These are phyloP conservation scores for Phialophora expanda DNA, from an alignment of 2,329 filamentous ascomycete genomes.

Conservation along the genomic window DNA sequence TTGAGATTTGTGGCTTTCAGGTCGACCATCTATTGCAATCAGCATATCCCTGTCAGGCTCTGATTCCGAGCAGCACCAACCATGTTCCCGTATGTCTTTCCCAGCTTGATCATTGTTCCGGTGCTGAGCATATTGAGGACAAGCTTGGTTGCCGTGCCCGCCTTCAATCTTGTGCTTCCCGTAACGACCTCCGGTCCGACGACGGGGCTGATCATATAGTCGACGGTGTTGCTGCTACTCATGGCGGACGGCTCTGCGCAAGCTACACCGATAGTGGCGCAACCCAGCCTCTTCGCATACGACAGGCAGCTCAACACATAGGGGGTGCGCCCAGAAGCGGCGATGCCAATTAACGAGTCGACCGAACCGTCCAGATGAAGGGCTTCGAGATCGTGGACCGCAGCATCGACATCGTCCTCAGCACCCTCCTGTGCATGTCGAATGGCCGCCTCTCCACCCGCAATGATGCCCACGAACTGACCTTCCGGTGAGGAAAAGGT, in stretches of 20 bases:
- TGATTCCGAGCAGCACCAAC: conserved; percentile 39
- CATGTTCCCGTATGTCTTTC: conserved; percentile 53
- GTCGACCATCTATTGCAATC: conserved; percentile 44
- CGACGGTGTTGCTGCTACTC: conserved; percentile 39
- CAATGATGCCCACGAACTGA: conserved; percentile 52
- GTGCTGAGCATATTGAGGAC: conserved; percentile 55
- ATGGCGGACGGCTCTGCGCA: conserved; percentile 48
- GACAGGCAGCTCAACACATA: conserved; percentile 50
- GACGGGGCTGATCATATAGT: conserved; percentile 48
- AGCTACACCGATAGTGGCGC: conserved; percentile 48
- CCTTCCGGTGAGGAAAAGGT: conserved; percentile 49
- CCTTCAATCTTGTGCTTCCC: conserved; percentile 55
- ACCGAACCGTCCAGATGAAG: conserved; percentile 42
- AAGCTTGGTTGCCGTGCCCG: conserved; percentile 54
- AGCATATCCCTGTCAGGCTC: background rate
- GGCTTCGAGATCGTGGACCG: conserved; percentile 42
- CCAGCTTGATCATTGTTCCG: conserved; percentile 49
- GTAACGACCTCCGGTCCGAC: conserved; percentile 53
- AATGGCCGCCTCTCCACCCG: conserved; percentile 51
- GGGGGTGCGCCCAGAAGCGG: conserved; percentile 52
- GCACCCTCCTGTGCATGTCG: conserved; percentile 51
- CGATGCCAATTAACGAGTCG: conserved; percentile 52
- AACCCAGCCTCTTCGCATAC: conserved; percentile 46
- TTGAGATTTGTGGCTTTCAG: conserved; percentile 49
- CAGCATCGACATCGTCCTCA: conserved; percentile 47